Evolutionary conservation across 2,329 filamentous ascomycete species (phyloP).

Genomic region (Diaporthe sp.): DNA sequence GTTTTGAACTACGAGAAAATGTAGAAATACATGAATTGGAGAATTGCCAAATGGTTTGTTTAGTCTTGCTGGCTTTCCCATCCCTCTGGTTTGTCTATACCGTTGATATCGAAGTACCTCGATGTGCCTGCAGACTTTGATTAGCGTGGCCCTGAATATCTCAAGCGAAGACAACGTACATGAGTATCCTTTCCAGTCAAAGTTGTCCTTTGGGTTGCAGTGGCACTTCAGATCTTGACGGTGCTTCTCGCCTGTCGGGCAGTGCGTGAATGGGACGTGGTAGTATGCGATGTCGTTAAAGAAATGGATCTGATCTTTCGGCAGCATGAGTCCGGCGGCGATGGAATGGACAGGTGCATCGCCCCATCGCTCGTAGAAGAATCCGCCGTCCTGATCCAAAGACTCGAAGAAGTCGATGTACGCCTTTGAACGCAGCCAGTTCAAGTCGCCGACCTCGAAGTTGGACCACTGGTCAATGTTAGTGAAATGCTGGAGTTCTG

Average conservation of each 20-base stretch:
- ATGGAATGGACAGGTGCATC: conserved; percentile 99
- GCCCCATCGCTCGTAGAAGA: conserved; percentile 99
- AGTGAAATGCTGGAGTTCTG: not conserved
- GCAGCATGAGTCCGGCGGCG: conserved; percentile 86
- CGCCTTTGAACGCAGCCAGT: conserved; percentile 90
- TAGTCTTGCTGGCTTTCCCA: conserved; percentile 79
- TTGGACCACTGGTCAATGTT: conserved; percentile 85
- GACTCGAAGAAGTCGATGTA: conserved; percentile 93
- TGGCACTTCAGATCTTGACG: conserved; percentile 89
- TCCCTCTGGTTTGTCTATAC: conserved; percentile 85
- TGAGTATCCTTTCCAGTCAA: conserved; percentile 99
- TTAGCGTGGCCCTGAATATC: not conserved
- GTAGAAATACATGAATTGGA: conserved; percentile 26
- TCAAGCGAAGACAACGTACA: conserved; percentile 71
- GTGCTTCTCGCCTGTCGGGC: conserved; percentile 89
- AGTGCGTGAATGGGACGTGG: conserved; percentile 98
- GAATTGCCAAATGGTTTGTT: conserved; percentile 40
- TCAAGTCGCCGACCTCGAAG: conserved; percentile 94
- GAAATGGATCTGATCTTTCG: conserved; percentile 96
- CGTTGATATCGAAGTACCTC: conserved; percentile 87
- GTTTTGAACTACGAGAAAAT: conserved; percentile 13
- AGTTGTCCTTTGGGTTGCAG: conserved; percentile 96
- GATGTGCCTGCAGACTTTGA: conserved; percentile 74
- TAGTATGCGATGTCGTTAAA: conserved; percentile 99
- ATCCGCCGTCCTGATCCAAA: conserved; percentile 91